Evolutionary conservation across 108 stramenopile species (phyloP).

Genomic region (Nannochloropsis gaditana): DNA sequence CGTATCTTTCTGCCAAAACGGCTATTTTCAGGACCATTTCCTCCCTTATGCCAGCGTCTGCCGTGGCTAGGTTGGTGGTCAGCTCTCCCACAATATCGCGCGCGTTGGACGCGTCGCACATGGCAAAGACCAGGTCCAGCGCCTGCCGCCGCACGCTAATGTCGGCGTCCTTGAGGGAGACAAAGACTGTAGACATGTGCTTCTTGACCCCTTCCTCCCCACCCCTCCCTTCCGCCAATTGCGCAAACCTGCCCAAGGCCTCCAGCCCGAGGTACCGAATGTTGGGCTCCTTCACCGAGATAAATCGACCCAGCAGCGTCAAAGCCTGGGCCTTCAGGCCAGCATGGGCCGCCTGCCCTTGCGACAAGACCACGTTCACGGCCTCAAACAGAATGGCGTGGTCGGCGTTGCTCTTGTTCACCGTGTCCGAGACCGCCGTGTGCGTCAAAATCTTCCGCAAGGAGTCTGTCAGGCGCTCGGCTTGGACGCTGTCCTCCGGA

Average conservation of each 20-base stretch:
- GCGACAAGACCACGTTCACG: constrained; percentile 81
- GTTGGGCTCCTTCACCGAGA: constrained; percentile 78
- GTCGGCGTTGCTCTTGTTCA: constrained; percentile 95
- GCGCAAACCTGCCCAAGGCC: constrained; percentile 87
- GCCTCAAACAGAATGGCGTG: constrained; percentile 93
- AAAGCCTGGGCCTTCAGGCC: constrained; percentile 60
- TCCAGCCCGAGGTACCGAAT: constrained; percentile 92
- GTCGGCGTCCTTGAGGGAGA: constrained; percentile 90
- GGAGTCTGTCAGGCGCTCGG: constrained; percentile 68
- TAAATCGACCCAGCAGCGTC: constrained; percentile 85
- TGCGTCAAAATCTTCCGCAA: constrained; percentile 78
- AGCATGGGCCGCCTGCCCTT: constrained; percentile 52
- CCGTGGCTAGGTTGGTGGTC: constrained; percentile 69
- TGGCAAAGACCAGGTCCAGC: constrained; percentile 89
- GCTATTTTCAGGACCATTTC: constrained; percentile 98
- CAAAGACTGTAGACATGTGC: constrained; percentile 81
- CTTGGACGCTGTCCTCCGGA: constrained; percentile 57
- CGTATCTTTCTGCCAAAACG: constrained; percentile 94
- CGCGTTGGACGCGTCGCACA: constrained; percentile 88
- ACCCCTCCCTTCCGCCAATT: constrained; percentile 34
- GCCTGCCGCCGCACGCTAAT: constrained; percentile 86
- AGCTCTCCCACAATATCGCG: constrained; percentile 86
- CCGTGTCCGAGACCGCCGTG: constrained; percentile 74
- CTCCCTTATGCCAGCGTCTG: constrained; percentile 79
- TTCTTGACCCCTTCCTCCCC: constrained; percentile 64